Conservation (phyloP, 345 rosid species). For the Passiflora organensis region DNA sequence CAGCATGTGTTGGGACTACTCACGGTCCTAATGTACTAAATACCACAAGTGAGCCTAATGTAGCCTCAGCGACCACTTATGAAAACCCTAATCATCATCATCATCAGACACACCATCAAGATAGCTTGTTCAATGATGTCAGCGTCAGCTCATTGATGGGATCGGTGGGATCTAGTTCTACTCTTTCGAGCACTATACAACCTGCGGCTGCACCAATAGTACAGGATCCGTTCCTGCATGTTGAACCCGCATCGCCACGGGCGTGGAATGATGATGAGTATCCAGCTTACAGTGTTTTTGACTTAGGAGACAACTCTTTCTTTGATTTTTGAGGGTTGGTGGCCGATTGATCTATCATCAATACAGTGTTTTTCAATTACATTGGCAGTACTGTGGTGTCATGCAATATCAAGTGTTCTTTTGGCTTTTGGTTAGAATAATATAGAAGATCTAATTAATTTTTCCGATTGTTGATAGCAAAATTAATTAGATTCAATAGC, state of each 20-base stretch:
- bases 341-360: too few species aligned
- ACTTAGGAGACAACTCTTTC: conserved; percentile 48
- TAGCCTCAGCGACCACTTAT: conserved; percentile 15
- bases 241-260: conserved; percentile 44
- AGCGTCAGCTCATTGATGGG: conserved; percentile 33
- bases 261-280: conserved; percentile 66
- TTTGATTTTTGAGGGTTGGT: conserved; percentile 54
- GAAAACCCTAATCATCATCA: conserved; percentile 19
- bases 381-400: too few species aligned
- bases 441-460: too few species aligned
- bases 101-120: conserved; percentile 20
- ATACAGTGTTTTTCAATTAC: too few species aligned
- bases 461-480: too few species aligned
- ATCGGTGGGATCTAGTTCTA: conserved; percentile 41
- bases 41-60: background rate
- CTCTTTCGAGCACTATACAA: conserved; percentile 27
- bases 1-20: background rate
- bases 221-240: conserved; percentile 38
- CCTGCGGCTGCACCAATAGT: conserved; percentile 32
- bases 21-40: background rate
- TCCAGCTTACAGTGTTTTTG: conserved; percentile 50
- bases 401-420: too few species aligned
- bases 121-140: conserved; percentile 24
- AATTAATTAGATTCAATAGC: too few species aligned
- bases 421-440: too few species aligned